These are phyloP conservation scores for Populus pruinosa DNA, from an alignment of 345 rosid species.

Conservation along the genomic window DNA sequence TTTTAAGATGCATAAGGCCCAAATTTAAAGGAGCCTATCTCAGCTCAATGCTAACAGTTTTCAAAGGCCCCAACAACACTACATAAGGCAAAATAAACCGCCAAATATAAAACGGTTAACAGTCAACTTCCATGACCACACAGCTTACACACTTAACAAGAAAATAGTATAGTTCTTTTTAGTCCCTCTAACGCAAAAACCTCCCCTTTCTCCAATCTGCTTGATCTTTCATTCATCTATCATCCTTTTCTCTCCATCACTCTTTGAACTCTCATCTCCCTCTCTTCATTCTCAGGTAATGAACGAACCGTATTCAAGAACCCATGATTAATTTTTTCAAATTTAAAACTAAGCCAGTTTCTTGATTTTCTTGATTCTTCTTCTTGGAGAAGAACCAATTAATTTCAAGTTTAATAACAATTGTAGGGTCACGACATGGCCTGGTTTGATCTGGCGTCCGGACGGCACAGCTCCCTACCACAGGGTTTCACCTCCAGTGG, in stretches of 20 bases:
- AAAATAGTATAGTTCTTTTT: conserved; percentile 35
- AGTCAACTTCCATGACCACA: neutral
- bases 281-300: neutral
- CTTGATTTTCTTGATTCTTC: neutral
- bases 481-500: conserved; percentile 71
- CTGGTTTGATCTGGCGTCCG: conserved; percentile 76
- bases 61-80: neutral
- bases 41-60: neutral
- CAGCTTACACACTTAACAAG: conserved; percentile 1
- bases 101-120: neutral
- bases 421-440: conserved; percentile 80
- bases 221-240: conserved; percentile 26
- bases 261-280: neutral
- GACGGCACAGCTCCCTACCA: conserved; percentile 61
- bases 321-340: neutral
- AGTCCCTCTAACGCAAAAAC: conserved; percentile 1
- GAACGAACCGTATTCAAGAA: neutral
- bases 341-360: neutral
- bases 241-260: conserved; percentile 14
- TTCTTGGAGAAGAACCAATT: conserved; percentile 40
- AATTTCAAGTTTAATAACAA: conserved; percentile 68
- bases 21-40: neutral
- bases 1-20: neutral
- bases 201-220: neutral
- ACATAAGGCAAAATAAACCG: neutral